Conservation (phyloP, 2,329 filamentous ascomycete species). For the Proliferodiscus dingleyae region DNA sequence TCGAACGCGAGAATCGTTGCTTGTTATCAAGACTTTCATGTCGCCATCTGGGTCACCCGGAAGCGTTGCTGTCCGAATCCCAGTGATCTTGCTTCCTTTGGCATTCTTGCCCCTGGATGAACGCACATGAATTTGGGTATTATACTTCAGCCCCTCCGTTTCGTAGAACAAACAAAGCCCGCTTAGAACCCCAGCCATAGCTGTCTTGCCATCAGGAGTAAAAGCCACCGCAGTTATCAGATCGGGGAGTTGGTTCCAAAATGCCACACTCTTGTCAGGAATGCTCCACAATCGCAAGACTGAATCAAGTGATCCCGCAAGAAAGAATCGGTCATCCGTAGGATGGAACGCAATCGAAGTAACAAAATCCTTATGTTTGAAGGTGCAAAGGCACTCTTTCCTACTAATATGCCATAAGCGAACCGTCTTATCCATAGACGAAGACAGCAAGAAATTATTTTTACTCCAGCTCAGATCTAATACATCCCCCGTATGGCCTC, state of each 20-base stretch:
- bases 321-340: conserved; percentile 90
- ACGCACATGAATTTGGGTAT: conserved; percentile 86
- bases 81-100: conserved; percentile 96
- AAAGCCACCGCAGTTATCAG: conserved; percentile 94
- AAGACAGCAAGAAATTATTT: conserved; percentile 94
- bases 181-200: conserved; percentile 81
- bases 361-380: conserved; percentile 92
- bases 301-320: conserved; percentile 86
- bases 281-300: conserved; percentile 94
- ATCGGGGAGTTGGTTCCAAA: conserved; percentile 69
- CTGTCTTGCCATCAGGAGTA: conserved; percentile 82
- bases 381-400: conserved; percentile 82
- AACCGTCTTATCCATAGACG: conserved; percentile 97
- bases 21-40: conserved; percentile 82
- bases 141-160: conserved; percentile 80
- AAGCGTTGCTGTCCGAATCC: conserved; percentile 70
- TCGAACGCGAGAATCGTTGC: conserved; percentile 88
- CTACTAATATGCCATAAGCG: conserved; percentile 87
- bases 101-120: conserved; percentile 89
- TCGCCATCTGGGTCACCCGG: conserved; percentile 53
- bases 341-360: conserved; percentile 94
- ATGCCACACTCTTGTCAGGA: conserved; percentile 90
- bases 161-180: conserved; percentile 88
- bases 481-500: conserved; percentile 79
- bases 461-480: conserved; percentile 97